Evolutionary conservation across 345 rosid genomes (phyloP), one percentile per base, ranked within the genome.

Genomic region (Citrus hindsii): DNA sequence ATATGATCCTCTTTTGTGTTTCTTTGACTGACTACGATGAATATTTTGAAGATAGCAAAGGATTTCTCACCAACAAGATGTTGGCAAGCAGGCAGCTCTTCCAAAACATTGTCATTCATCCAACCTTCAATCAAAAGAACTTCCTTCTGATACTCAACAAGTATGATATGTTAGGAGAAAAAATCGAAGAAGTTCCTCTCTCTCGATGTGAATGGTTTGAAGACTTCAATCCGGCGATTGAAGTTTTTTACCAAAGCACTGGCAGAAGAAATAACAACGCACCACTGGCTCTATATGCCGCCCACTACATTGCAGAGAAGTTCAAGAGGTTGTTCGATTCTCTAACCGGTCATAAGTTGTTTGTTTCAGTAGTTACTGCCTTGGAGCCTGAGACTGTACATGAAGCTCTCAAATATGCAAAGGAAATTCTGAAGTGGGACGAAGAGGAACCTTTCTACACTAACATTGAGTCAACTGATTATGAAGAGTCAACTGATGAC

Each of bases 61-160:
- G 98, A 64, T 80, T 80, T 83, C 79, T 24, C 60, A 81, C 71
- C 68, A 96, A 93, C 92, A 93, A 93, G 87, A 96, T 96, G 94
- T 30, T 96, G 67, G 92, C 88, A 24, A 92, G 89, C 94, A 92
- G 78, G 82, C 77, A 88, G 71, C 87, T 92, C 59, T 89, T 96
- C 9, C 89, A 93, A 76, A 84, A 67, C 62, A 83, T 90, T 13
- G 90, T 78, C 38, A 92, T 85, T 0, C 88, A 91, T 80, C 97
- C 92, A 9, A 76, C 75, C 78, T 89, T 93, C 27, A 81, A 87
- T 61, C 76, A 84, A 9, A 96, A 93, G 86, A 79, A 87, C 84
- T 91, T 96, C 85, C 99, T 89, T n/a, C 86, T 96, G 13, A 58
- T 91, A 38, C 91, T 96, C 55, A 93, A 91, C 82, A 93, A 93